Evolutionary conservation across 148 eudicot species (phyloP).

Genomic region (Tetragonia tetragonoides): DNA sequence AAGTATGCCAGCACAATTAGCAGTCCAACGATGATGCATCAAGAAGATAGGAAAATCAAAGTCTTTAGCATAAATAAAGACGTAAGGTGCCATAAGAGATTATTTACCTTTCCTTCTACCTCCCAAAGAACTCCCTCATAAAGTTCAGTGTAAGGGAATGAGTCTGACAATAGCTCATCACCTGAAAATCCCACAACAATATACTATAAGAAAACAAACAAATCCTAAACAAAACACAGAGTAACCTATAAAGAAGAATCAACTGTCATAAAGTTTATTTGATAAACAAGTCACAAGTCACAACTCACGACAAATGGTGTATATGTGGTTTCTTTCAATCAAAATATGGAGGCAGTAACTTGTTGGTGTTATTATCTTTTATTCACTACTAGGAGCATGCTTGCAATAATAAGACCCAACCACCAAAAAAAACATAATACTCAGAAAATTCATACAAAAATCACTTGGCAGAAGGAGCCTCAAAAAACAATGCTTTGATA

Average conservation of each 20-base stretch:
- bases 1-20: neutral
- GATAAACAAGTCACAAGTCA: neutral
- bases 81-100: neutral
- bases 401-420: no score
- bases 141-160: conserved; percentile 74
- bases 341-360: neutral
- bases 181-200: conserved; percentile 33
- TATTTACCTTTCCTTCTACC: conserved; percentile 83
- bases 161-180: conserved; percentile 89
- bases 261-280: neutral
- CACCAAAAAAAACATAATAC: no score
- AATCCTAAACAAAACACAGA: neutral
- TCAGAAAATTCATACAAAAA: no score
- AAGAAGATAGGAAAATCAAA: neutral
- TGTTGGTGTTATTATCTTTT: neutral
- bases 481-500: no score
- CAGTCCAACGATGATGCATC: neutral
- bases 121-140: conserved; percentile 79
- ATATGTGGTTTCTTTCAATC: neutral
- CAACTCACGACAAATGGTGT: no score
- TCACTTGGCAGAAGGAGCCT: no score
- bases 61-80: neutral
- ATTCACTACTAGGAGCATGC: neutral
- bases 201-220: neutral
- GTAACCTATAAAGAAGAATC: neutral